A percentile compares a stretch with the other conserved stretches of the same genome.
Conservation (phyloP, 2,329 filamentous ascomycete species). For the Fusarium subglutinans region DNA sequence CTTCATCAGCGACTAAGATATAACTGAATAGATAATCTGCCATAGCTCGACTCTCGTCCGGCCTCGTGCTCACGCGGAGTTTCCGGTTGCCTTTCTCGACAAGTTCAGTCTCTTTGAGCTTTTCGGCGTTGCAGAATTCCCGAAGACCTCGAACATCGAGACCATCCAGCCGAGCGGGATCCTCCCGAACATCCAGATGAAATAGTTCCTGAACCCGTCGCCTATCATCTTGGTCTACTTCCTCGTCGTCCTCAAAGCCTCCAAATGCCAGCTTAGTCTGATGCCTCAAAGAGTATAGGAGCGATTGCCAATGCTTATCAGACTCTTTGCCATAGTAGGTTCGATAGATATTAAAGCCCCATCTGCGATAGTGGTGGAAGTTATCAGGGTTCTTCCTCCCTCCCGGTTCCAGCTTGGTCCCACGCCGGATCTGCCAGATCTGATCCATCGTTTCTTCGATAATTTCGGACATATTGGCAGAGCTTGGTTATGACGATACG, state of each 20-base stretch:
- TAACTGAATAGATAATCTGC: background rate
- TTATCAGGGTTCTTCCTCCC: background rate
- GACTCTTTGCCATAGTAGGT: conserved; percentile 11
- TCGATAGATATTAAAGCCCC: conserved; percentile 11
- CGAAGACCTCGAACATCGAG: fast-evolving
- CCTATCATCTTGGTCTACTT: background rate
- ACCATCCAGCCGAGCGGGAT: fast-evolving
- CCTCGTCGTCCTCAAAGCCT: fast-evolving
- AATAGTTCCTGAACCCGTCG: background rate
- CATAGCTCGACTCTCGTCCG: background rate
- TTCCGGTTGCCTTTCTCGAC: too few species aligned
- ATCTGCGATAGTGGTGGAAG: conserved; percentile 1
- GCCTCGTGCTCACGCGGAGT: background rate
- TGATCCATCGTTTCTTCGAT: fast-evolving
- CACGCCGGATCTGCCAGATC: fast-evolving
- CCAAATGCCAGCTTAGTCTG: background rate
- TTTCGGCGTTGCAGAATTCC: fast-evolving
- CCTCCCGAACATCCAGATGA: fast-evolving
- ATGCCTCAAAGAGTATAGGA: background rate
- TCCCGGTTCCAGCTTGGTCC: fast-evolving
- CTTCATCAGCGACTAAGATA: background rate
- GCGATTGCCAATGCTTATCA: background rate
- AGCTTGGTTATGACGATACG: fast-evolving
- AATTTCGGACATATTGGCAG: background rate
- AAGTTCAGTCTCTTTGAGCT: fast-evolving